Conservation (phyloP, 2,329 filamentous ascomycete species). For the Neoarthrinium moseri region DNA sequence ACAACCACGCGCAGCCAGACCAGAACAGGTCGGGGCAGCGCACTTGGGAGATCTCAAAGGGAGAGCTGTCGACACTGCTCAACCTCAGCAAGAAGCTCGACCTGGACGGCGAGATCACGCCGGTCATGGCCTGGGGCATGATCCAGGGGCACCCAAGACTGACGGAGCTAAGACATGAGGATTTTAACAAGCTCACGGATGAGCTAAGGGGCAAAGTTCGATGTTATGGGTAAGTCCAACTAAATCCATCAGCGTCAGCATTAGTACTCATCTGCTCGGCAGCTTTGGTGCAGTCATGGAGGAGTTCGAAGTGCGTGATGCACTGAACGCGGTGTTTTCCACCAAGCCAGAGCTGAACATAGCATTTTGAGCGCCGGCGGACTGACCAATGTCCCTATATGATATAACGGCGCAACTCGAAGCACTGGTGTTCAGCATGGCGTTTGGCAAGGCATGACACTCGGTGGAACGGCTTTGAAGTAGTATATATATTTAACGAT, state of each 20-base stretch:
- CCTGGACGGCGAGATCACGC: constrained; percentile 87
- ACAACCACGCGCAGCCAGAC: constrained; percentile 32
- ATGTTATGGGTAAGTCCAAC: constrained; percentile 82
- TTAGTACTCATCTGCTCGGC: too few species aligned
- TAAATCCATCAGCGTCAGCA: too few species aligned
- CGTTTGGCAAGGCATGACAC: too few species aligned
- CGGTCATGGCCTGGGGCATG: constrained; percentile 91
- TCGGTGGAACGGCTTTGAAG: too few species aligned
- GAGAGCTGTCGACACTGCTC: constrained; percentile 76
- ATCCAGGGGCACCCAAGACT: constrained; percentile 72
- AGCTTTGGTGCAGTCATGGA: constrained; percentile 66
- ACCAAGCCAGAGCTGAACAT: constrained; percentile 45
- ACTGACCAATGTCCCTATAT: neutral
- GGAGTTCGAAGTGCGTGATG: constrained; percentile 72
- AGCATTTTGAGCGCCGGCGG: constrained; percentile 6
- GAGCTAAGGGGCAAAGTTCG: constrained; percentile 78
- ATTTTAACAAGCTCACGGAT: constrained; percentile 70
- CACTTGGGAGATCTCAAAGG: constrained; percentile 77
- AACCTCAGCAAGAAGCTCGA: constrained; percentile 81
- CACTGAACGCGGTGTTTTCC: constrained; percentile 68
- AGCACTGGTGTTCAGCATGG: too few species aligned
- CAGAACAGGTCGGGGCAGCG: constrained; percentile 52
- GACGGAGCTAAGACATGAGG: constrained; percentile 60
- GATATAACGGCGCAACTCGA: too few species aligned
- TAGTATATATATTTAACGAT: too few species aligned